A percentile compares a stretch with the other conserved stretches of the same genome.
Evolutionary conservation across 768 basidiomycete species (phyloP).

Genomic region (Psilocybe cubensis): DNA sequence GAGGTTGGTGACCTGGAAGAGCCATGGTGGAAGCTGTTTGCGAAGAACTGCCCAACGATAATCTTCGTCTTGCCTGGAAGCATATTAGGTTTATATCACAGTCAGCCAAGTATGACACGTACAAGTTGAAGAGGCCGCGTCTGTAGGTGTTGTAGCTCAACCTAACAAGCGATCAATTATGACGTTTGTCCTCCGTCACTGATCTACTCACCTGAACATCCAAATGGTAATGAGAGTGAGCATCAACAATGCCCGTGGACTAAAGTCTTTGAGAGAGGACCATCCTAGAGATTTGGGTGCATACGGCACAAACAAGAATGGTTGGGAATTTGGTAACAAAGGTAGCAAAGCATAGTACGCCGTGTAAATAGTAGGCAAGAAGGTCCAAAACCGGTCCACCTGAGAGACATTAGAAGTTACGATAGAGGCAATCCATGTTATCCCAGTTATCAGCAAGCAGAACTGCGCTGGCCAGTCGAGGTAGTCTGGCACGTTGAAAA

Average conservation of each 20-base stretch:
- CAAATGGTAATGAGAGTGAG: slow-evolving; percentile 66
- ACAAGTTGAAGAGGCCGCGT: slow-evolving; percentile 81
- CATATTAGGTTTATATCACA: background rate
- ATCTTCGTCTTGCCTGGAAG: slow-evolving; percentile 76
- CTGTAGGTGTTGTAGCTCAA: slow-evolving; percentile 78
- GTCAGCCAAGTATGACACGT: slow-evolving; percentile 23
- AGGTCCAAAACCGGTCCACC: slow-evolving; percentile 83
- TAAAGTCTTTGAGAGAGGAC: slow-evolving; percentile 49
- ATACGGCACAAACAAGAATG: slow-evolving; percentile 52
- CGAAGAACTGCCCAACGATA: slow-evolving; percentile 90
- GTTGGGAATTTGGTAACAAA: slow-evolving; percentile 47
- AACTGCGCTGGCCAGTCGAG: slow-evolving; percentile 69
- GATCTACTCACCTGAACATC: slow-evolving; percentile 57
- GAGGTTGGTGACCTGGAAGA: slow-evolving; percentile 52
- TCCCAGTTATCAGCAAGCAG: slow-evolving; percentile 49
- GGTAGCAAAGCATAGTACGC: slow-evolving; percentile 83
- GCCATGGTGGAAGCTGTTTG: slow-evolving; percentile 43
- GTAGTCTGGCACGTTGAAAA: slow-evolving; percentile 35
- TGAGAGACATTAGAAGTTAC: slow-evolving; percentile 83
- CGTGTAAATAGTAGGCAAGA: slow-evolving; percentile 82
- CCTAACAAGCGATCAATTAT: slow-evolving; percentile 15
- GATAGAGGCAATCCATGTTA: slow-evolving; percentile 62
- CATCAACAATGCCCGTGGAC: slow-evolving; percentile 78
- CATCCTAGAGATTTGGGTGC: slow-evolving; percentile 52
- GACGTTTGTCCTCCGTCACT: slow-evolving; percentile 8